phyloP scores from a whole-genome alignment of 176 grass and related monocot species.

The Thinopyrum elongatum region DNA sequence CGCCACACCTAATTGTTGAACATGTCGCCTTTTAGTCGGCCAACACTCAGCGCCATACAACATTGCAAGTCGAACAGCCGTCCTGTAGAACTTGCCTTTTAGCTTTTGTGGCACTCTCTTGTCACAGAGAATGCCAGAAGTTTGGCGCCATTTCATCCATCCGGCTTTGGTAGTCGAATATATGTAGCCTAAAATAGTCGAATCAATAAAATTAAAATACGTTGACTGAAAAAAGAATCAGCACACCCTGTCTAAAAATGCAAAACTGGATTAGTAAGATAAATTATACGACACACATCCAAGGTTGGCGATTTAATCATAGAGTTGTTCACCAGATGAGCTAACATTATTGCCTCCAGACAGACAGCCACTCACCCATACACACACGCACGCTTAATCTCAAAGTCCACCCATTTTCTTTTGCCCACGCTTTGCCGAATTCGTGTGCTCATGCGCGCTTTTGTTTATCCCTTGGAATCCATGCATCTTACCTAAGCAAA shows the following conservation, averaged over 20 bases:
- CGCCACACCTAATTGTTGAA: too few species aligned
- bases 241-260: background rate
- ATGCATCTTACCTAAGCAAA: slow-evolving; percentile 25
- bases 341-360: slow-evolving; percentile 20
- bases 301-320: slow-evolving; percentile 34
- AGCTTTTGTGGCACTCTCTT: too few species aligned
- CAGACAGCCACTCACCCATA: slow-evolving; percentile 5
- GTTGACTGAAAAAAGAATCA: too few species aligned
- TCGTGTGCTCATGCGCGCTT: background rate
- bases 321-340: slow-evolving; percentile 7
- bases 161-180: too few species aligned
- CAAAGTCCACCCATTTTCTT: background rate
- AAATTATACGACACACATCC: background rate
- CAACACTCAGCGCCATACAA: too few species aligned
- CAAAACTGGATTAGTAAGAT: background rate
- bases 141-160: too few species aligned
- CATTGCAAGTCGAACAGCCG: too few species aligned
- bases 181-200: too few species aligned
- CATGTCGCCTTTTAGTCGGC: too few species aligned
- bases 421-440: slow-evolving; percentile 4
- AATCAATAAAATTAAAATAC: too few species aligned
- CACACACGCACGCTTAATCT: background rate
- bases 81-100: too few species aligned
- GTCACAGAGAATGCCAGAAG: too few species aligned
- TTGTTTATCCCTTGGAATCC: background rate